Evolutionary conservation across 108 stramenopile genomes (phyloP).

Genomic region (Skeletonema tropicum): DNA sequence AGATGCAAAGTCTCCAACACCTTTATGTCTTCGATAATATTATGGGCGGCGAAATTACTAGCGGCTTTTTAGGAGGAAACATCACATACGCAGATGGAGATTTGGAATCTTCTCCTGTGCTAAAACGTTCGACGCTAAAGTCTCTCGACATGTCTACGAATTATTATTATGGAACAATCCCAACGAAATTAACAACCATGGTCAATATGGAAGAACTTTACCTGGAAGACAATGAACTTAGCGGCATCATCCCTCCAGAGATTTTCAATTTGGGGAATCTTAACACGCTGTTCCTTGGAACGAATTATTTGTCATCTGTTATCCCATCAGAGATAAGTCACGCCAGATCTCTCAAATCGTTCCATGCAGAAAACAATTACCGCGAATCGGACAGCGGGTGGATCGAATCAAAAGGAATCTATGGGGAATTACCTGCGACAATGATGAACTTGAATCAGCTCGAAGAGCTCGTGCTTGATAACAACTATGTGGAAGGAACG

Average conservation of each 20-base stretch:
- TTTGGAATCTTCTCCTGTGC: slow-evolving; percentile 3
- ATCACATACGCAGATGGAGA: slow-evolving; percentile 1
- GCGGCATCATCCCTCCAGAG: slow-evolving; percentile 5
- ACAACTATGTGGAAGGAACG: slow-evolving; percentile 10
- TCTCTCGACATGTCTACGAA: slow-evolving; percentile 11
- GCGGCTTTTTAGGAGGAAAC: not conserved
- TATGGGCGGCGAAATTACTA: slow-evolving; percentile 7
- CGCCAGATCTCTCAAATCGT: not conserved
- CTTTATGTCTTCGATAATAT: slow-evolving; percentile 4
- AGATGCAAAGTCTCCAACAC: slow-evolving; percentile 4
- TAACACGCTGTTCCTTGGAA: not conserved
- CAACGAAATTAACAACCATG: not conserved
- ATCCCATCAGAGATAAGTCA: not conserved
- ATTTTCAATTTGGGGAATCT: slow-evolving; percentile 1
- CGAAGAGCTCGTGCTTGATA: slow-evolving; percentile 7
- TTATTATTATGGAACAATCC: slow-evolving; percentile 6
- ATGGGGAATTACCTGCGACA: not conserved
- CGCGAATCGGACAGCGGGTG: not conserved
- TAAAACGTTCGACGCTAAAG: not conserved
- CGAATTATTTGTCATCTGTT: not conserved
- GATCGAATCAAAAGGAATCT: not conserved
- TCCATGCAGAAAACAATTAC: slow-evolving; percentile 7
- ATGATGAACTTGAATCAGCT: not conserved
- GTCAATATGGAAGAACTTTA: slow-evolving; percentile 5
- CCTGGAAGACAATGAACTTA: slow-evolving; percentile 10